A percentile compares a stretch with the other conserved stretches of the same genome.
Evolutionary conservation across 2,329 filamentous ascomycete species (phyloP).

Genomic region (Pseudocercospora vitis): DNA sequence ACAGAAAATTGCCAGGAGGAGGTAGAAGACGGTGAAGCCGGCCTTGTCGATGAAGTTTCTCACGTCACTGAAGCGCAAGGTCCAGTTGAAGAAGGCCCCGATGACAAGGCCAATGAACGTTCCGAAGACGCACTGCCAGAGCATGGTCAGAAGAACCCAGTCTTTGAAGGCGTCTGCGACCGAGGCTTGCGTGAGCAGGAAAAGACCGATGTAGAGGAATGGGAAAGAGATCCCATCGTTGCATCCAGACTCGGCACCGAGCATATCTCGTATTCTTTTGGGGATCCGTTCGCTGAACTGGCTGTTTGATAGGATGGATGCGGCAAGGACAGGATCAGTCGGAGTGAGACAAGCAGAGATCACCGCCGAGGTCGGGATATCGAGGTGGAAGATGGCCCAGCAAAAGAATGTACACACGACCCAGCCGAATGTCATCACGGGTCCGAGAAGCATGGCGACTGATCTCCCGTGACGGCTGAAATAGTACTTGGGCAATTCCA

Average conservation of each 20-base stretch:
- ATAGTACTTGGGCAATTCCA: constrained; percentile 46
- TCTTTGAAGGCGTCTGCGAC: constrained; percentile 47
- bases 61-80: constrained; percentile 50
- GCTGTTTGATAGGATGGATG: constrained; percentile 54
- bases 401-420: constrained; percentile 51
- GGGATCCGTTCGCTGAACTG: constrained; percentile 56
- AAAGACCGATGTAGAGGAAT: constrained; percentile 56
- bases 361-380: constrained; percentile 49
- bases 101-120: constrained; percentile 50
- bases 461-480: constrained; percentile 55
- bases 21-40: constrained; percentile 57
- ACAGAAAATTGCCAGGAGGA: constrained; percentile 55
- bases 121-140: constrained; percentile 57
- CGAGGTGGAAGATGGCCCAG: constrained; percentile 48
- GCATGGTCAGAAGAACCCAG: constrained; percentile 55
- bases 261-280: constrained; percentile 51
- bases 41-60: constrained; percentile 50
- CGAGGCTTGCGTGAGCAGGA: constrained; percentile 44
- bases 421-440: constrained; percentile 54
- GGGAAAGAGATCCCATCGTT: constrained; percentile 59
- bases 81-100: constrained; percentile 49
- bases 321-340: constrained; percentile 58
- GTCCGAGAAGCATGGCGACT: constrained; percentile 51
- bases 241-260: constrained; percentile 56
- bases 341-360: constrained; percentile 58